Conservation (phyloP, 1,284 basidiomycete species). For the Cystobasidiaceae sp. region DNA sequence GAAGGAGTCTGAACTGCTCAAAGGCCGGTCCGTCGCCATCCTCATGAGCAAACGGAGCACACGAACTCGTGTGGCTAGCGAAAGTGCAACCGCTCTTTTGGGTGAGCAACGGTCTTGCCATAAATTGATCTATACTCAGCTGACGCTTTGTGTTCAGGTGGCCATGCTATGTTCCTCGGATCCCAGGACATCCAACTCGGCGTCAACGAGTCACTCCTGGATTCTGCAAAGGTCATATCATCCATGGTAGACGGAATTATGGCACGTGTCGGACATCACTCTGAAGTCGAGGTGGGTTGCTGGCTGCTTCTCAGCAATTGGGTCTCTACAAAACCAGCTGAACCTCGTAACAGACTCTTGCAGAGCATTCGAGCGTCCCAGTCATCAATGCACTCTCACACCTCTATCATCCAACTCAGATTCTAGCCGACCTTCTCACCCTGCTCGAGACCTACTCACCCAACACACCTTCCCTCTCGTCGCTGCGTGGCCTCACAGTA, state of each 20-base stretch:
- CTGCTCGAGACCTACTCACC: constrained; percentile 63
- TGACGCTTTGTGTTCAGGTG: constrained; percentile 49
- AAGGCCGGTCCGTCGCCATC: constrained; percentile 76
- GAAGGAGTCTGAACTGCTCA: constrained; percentile 54
- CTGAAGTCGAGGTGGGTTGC: constrained; percentile 75
- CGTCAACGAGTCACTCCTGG: constrained; percentile 83
- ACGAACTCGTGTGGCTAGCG: constrained; percentile 81
- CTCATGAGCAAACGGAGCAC: constrained; percentile 92
- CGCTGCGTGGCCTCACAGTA: constrained; percentile 59
- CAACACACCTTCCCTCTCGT: constrained; percentile 41
- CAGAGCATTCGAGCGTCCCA: constrained; percentile 80
- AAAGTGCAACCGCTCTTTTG: constrained; percentile 68
- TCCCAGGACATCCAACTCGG: constrained; percentile 89
- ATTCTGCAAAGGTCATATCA: constrained; percentile 80
- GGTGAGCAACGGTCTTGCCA: constrained; percentile 49
- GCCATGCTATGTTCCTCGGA: constrained; percentile 88
- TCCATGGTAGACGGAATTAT: constrained; percentile 97
- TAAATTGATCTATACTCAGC: no score
- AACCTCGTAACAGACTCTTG: constrained; percentile 66
- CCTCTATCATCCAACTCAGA: constrained; percentile 94
- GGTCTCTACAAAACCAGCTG: background rate
- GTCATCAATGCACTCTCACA: constrained; percentile 93
- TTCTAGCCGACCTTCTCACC: constrained; percentile 87
- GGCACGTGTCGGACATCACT: constrained; percentile 86
- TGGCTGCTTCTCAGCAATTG: background rate